These are phyloP conservation scores for Trichoderma virens DNA, from an alignment of 495 filamentous ascomycete genomes.

Conservation along the genomic window DNA sequence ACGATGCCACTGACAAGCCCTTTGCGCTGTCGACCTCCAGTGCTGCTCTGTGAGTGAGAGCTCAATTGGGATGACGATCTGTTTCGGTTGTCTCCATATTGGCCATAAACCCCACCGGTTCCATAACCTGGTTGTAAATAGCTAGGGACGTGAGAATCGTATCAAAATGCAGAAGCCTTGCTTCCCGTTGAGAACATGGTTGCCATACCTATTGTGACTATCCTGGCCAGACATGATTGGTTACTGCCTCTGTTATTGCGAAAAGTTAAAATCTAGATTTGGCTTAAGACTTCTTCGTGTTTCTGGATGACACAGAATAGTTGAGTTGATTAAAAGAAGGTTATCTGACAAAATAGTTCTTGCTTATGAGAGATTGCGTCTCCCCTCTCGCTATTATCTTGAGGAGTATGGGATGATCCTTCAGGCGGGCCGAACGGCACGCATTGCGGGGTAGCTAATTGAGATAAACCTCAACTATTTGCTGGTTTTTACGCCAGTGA, in stretches of 20 bases:
- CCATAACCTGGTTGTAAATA: not conserved
- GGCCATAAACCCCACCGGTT: not conserved
- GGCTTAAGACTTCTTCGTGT: too few species aligned
- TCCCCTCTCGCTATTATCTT: not conserved
- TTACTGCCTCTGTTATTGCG: not conserved
- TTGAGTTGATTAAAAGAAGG: too few species aligned
- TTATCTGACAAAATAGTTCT: too few species aligned
- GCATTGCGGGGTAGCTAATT: not conserved
- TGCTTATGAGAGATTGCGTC: not conserved
- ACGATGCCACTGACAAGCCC: constrained; percentile 13
- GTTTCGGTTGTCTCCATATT: not conserved
- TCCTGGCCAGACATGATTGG: not conserved
- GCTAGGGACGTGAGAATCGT: not conserved
- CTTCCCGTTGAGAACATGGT: not conserved
- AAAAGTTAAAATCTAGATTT: not conserved
- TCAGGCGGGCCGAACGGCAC: not conserved
- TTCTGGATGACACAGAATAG: not conserved
- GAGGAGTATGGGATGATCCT: not conserved
- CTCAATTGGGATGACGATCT: not conserved
- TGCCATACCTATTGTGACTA: not conserved
- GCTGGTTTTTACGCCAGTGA: not conserved
- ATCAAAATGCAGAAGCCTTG: not conserved
- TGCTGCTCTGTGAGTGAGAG: not conserved
- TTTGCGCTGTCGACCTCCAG: not conserved
- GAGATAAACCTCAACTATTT: not conserved